Conservation (phyloP, 2,329 filamentous ascomycete genomes). For the Aspergillus novoparasiticus region DNA sequence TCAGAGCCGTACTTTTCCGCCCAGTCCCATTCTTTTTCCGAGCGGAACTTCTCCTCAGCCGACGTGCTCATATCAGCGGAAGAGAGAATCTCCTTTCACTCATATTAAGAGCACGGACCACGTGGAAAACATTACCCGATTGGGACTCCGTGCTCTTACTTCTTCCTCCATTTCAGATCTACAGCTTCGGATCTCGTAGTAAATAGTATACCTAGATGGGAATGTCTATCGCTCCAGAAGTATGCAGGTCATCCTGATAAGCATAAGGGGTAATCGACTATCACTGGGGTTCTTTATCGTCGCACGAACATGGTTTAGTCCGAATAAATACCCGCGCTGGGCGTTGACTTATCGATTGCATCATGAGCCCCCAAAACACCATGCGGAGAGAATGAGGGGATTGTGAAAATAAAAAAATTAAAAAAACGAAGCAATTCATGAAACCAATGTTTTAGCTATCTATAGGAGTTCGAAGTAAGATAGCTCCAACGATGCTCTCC, state of each 20-base stretch:
- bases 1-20: background rate
- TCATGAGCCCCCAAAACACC: background rate
- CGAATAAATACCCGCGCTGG: background rate
- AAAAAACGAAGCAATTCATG: background rate
- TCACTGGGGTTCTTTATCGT: background rate
- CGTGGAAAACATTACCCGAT: constrained; percentile 25
- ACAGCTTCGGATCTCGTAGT: background rate
- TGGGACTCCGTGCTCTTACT: constrained; percentile 2
- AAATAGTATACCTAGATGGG: background rate
- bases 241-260: background rate
- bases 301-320: background rate
- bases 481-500: background rate
- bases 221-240: background rate
- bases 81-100: background rate
- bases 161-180: background rate
- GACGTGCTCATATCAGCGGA: background rate
- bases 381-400: constrained; percentile 5
- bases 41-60: background rate
- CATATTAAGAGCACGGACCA: constrained; percentile 9
- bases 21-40: background rate
- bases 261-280: background rate
- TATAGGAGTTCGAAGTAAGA: background rate
- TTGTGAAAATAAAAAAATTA: background rate
- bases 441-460: background rate
- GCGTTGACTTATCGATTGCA: background rate